These are phyloP conservation scores for Aspergillus vadensis DNA, from an alignment of 2,329 filamentous ascomycete species.

Conservation along the genomic window DNA sequence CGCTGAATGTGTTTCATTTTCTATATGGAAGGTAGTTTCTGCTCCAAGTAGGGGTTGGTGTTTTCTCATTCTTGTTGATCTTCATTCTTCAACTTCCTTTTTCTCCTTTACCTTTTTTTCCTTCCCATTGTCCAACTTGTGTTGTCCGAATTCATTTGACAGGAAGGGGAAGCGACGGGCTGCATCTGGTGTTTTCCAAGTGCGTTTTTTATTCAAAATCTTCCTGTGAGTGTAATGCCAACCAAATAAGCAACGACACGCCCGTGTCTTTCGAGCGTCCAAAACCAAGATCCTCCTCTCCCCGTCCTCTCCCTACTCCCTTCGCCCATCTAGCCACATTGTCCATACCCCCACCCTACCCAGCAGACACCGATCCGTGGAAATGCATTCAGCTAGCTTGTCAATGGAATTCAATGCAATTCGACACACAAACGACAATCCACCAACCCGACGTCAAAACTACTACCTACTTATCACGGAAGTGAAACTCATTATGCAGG, in stretches of 20 bases:
- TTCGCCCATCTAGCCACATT: background rate
- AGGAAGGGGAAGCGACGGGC: constrained; percentile 31
- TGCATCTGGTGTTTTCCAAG: constrained; percentile 33
- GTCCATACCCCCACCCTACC: background rate
- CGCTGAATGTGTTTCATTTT: constrained; percentile 26
- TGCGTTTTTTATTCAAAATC: constrained; percentile 25
- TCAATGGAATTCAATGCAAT: background rate
- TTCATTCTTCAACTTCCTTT: constrained; percentile 16
- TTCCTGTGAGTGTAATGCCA: constrained; percentile 35
- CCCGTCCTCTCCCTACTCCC: background rate
- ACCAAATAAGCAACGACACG: constrained; percentile 34
- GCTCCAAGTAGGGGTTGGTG: constrained; percentile 25
- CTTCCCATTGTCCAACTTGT: constrained; percentile 16
- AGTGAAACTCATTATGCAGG: too few relatives aligned
- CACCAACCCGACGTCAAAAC: background rate
- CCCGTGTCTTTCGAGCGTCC: constrained; percentile 26
- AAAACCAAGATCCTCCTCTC: constrained; percentile 15
- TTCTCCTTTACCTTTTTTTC: constrained; percentile 16
- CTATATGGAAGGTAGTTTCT: constrained; percentile 32
- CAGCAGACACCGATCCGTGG: too few relatives aligned
- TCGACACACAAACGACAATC: background rate
- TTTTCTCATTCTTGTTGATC: constrained; percentile 18
- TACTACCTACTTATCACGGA: too few relatives aligned
- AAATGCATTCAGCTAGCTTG: too few relatives aligned
- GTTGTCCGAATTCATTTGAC: constrained; percentile 26